Base-by-base conservation (phyloP, 768 basidiomycete species). In the Collybia nuda region DNA sequence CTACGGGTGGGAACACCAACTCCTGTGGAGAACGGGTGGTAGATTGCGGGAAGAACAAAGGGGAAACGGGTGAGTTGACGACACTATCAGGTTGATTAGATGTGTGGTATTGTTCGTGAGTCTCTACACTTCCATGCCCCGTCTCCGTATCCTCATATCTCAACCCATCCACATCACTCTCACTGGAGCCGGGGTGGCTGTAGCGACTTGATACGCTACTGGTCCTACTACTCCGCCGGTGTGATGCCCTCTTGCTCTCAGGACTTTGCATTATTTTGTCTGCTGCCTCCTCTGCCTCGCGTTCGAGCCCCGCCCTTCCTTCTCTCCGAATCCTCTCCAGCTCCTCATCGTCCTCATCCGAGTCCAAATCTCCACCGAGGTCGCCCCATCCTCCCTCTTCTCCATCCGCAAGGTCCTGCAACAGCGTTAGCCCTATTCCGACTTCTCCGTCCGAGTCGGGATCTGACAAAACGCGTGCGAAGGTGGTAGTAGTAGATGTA, bases 361-460 rank as follows among this genome's bases (percentile, higher is more conserved):
- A 56, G 18, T 66, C 64, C 3, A 60, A 57, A 22, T 69, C 69
- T 0, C 59, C 59, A 43, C 65, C 70, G 1, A 60, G 59, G 45
- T 53, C 56, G 5, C 59, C 66, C 32, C 32, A 32, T 3, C 3
- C 32, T 3, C 9, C 32, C 5, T 11, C 32, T 0, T 64, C 73
- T 11, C 59, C 67, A 2, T 68, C 60, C 35, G 69, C 65, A 59
- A 81, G 64, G 36, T 74, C 75, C 55, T 82, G 80, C 46, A 90
- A 66, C 47, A 90, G 66, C 2, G 83, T 83, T 28, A 89, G 66
- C 1, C 88, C 88, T 32, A 90, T 90, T 0, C 84, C 88, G 1
- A 79, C 70, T 44, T 82, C 79, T 3, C 81, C 85, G 50, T 86
- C 85, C 1, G 80, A 80, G 35, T 58, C 62, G 52, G 56, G 62